Base-by-base conservation (phyloP, 495 filamentous ascomycete genomes). In the Penicillium fimorum region DNA sequence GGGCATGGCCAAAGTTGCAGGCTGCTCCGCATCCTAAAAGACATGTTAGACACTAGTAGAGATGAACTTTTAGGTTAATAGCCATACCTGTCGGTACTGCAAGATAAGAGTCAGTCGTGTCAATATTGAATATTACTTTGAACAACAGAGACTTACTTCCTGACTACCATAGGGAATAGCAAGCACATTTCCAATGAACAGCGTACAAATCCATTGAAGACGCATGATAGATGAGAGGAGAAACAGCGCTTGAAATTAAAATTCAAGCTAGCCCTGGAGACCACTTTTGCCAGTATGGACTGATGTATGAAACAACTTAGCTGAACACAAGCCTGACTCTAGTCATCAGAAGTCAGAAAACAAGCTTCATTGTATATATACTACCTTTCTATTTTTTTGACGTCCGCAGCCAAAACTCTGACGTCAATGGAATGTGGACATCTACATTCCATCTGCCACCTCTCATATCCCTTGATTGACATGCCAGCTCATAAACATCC, bases 401-500 rank as follows among this genome's bases (percentile, higher is more conserved):
- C 41, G n/a, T 10, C 8, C 27, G 22, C 24, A 20, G 29, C n/a
- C 7, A 24, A 3, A 27, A 27, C 13, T 7, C 25, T 59, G 52
- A 62, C 50, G 60, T 62, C 60, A 62, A 47, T 53, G 60, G 60
- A 63, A 63, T 60, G 60, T 17, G 57, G 59, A 51, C 50, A 46
- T 35, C 22, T 20, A 20, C 32, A 47, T 61, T 44, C 50, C 50
- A 24, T 24, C n/a, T 18, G 13, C 33, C 10, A 32, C 33, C 29
- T 25, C 29, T 18, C 22, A 48, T 44, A 30, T 13, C 50, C 59
- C 50, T 55, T 55, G 53, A 47, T 56, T 25, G 10, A 46, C 33
- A 47, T 52, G 24, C 18, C 30, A 32, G 30, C 5, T n/a, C 33
- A 15, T 37, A 13, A 13, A 15, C 13, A 15, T 32, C 2, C 24